Conservation (phyloP, 768 basidiomycete species). For the Paxillus rubicundulus region DNA sequence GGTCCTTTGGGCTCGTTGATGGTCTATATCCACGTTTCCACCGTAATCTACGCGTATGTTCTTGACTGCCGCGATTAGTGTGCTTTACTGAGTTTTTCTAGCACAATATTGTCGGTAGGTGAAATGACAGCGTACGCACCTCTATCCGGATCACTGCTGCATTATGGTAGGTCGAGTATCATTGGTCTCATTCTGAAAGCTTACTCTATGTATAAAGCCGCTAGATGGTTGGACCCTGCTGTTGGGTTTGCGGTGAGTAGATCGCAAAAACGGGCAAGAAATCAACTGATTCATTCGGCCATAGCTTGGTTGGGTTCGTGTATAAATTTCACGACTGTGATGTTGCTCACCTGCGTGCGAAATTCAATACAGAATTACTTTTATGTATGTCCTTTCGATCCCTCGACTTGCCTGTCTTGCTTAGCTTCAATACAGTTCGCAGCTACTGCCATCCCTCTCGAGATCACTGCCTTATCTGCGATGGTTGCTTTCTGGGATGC, state of each 20-base stretch:
- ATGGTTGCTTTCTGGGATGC: constrained; percentile 51
- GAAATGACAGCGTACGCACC: constrained; percentile 31
- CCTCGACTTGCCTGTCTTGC: background rate
- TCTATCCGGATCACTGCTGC: constrained; percentile 27
- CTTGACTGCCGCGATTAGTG: background rate
- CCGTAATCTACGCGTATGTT: constrained; percentile 29
- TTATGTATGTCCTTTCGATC: constrained; percentile 20
- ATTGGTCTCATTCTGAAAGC: background rate
- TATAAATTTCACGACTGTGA: background rate
- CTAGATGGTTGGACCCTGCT: constrained; percentile 33
- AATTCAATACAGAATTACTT: constrained; percentile 31
- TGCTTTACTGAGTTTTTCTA: constrained; percentile 7
- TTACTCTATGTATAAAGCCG: constrained; percentile 16
- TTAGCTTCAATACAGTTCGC: constrained; percentile 7
- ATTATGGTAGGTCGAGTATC: constrained; percentile 19
- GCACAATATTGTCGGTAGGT: constrained; percentile 29
- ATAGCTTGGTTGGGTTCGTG: constrained; percentile 26
- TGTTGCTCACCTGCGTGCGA: constrained; percentile 2
- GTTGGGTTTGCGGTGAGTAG: constrained; percentile 28
- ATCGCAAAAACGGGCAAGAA: background rate
- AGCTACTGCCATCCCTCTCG: constrained; percentile 45
- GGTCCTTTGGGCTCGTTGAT: constrained; percentile 31
- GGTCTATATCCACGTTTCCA: constrained; percentile 27
- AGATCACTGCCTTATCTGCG: constrained; percentile 50
- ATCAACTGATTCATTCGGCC: background rate